A percentile compares a stretch with the other conserved stretches of the same genome.
Conservation (phyloP, 305 asterid genomes). For the Fraxinus angustifolia region DNA sequence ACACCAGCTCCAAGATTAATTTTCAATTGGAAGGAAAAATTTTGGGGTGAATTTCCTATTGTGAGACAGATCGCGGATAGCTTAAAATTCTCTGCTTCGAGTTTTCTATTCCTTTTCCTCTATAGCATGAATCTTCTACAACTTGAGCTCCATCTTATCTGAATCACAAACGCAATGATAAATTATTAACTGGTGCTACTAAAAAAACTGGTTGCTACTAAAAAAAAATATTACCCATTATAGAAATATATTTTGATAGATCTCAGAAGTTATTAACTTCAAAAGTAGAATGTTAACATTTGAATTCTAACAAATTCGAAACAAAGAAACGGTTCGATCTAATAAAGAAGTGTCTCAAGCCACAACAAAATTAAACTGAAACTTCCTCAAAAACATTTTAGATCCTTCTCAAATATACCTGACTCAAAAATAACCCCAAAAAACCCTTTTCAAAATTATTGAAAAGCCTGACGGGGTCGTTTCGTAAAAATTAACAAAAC, state of each 20-base stretch:
- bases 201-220: conserved; percentile 8
- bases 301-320: conserved; percentile 3
- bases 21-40: conserved; percentile 18
- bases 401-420: not conserved
- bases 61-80: conserved; percentile 9
- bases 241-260: conserved; percentile 27
- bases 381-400: not conserved
- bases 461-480: conserved; percentile 8
- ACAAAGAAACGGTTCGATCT: conserved; percentile 39
- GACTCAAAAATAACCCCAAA: conserved; percentile 1
- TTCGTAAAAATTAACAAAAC: conserved; percentile 13
- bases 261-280: conserved; percentile 29
- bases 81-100: conserved; percentile 24
- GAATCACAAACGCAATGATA: conserved; percentile 20
- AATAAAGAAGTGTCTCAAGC: conserved; percentile 25
- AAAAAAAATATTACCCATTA: conserved; percentile 2
- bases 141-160: conserved; percentile 25
- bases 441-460: not conserved
- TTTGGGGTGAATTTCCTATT: conserved; percentile 13
- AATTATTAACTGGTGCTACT: not conserved
- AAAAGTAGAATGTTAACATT: conserved; percentile 10
- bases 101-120: conserved; percentile 18
- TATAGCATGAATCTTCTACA: conserved; percentile 19
- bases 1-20: conserved; percentile 15
- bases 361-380: conserved; percentile 13